Base-by-base conservation (phyloP, 257 asterid genomes). In the Petunia secreta region DNA sequence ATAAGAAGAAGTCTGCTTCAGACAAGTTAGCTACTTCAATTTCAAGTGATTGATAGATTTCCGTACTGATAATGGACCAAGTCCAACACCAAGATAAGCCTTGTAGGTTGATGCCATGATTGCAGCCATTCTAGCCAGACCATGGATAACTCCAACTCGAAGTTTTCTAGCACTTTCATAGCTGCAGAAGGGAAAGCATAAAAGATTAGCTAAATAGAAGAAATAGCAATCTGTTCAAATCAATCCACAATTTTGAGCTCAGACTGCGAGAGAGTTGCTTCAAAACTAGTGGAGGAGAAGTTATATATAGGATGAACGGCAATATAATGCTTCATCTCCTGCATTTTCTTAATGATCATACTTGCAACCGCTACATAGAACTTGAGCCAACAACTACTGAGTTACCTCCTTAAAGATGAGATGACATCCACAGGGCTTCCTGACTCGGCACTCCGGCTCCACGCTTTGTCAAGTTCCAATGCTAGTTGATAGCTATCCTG, bases 71-170 rank as follows among this genome's bases (percentile, higher is more conserved):
- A 96, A 77, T 15, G 98, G 98, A 77, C 99, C 99, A 8, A 96
- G 95, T 75, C 99, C 99, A 7, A 89, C 98, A 2, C 98, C 98
- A 44, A 96, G 87, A 82, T 96, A 96, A 8, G 98, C 95, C 83
- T 90, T 96, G 87, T 96, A 96, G 43, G 98, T 91, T 75, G 95
- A 80, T 58, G 98, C 99, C 99, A 96, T 96, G 11, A 94, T 89
- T 58, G 99, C 98, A 82, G 98, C 98, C 97, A 96, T 91, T 87
- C 99, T 91, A 16, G 99, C 98, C 41, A 96, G 91, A 78, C 98
- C 98, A 77, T 96, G 99, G 82, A 96, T 96, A 55, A 94, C 58
- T 44, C 98, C 94, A 81, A 94, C 99, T 55, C 98, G 88, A 66
- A 96, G 67, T 81, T 82, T 92, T 85, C 99, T 91, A 75, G 96